Base-by-base conservation (phyloP, 2,329 filamentous ascomycete genomes). In the Exophiala sp. region DNA sequence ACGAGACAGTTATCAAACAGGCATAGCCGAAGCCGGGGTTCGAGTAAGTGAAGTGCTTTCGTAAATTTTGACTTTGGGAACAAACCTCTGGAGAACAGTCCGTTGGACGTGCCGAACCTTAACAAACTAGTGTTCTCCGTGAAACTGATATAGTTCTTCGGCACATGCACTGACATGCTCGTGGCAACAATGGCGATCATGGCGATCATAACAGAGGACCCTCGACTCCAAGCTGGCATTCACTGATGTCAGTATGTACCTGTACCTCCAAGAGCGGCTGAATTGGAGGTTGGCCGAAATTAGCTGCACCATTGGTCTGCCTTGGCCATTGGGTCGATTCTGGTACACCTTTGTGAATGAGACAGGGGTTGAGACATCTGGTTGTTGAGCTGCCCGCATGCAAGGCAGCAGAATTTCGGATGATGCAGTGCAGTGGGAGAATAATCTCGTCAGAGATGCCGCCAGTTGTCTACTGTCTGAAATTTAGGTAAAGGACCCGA, bases 1-100 rank as follows among this genome's bases (percentile, higher is more conserved):
- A 38, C n/a, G 33, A 44, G 42, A 59, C 47, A 49, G 29, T 53
- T 41, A 46, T 50, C 44, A 51, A 44, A 55, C 40, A 47, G 55
- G 55, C 35, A 51, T 58, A 52, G 55, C 48, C 39, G 43, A 14
- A 44, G 44, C 55, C 45, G 41, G 55, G 55, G 55, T 52, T 16
- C 29, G 36, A 39, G 32, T 24, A 35, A 34, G 16, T 48, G 35
- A 41, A 21, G 43, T 36, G 45, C 32, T 38, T 24, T 43, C 11
- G 20, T 43, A 29, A 41, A 50, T 47, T 45, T 39, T 32, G 54
- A 50, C 44, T 21, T 10, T n/a, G 20, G 18, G 7, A 32, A 43
- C 35, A 6, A 33, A 35, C 32, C 20, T 20, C 47, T 18, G 38
- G 29, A 29, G 20, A 42, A 32, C n/a, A 48, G 44, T 35, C 43